Base-by-base conservation (phyloP, 2,329 filamentous ascomycete genomes). In the Botryosphaeria dothidea region DNA sequence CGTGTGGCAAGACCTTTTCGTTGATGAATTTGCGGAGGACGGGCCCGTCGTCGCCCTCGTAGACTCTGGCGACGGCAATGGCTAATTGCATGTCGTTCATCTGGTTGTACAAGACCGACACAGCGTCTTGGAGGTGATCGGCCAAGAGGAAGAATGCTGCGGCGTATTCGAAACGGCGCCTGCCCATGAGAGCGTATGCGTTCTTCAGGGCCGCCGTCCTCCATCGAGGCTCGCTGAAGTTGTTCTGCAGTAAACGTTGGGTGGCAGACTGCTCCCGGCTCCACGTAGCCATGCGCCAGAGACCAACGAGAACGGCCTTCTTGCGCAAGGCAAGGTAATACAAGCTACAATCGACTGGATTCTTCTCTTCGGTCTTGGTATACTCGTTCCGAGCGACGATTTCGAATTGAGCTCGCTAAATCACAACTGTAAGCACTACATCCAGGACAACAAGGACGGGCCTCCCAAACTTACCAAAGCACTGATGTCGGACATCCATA, bases 281-380 rank as follows among this genome's bases (percentile, higher is more conserved):
- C 89, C 95, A 95, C 45, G 83, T 88, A 5, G 95, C 93, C 86
- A 98, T 97, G 19, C 96, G 88, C 95, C 95, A 99, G 0, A 99
- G 83, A 0, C 93, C 93, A 69, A 96, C 87, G 1, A 99, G 85
- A 0, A 98, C 90, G 2, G 90, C 85, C 77, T 99, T 99, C 81
- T 97, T 98, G 69, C 85, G 87, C 13, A 99, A 84, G 0, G 96
- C 94, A 19, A 99, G 84, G 75, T 98, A 99, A 79, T 91, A 96
- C 8, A 99, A 81, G 69, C 90, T 92, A 78, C 95, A 98, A 72
- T 97, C 91, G 8, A 96, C 87, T 0, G 95, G 95, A 70, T 96
- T 94, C 75, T 93, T 95, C 65, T 91, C 86, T 34, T 97, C 92
- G 23, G 88, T 89, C 69, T 92, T 92, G 17, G 92, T 93, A 77